Evolutionary conservation across 1,284 basidiomycete genomes (phyloP).

Genomic region (Leccinum cinnamomeum): DNA sequence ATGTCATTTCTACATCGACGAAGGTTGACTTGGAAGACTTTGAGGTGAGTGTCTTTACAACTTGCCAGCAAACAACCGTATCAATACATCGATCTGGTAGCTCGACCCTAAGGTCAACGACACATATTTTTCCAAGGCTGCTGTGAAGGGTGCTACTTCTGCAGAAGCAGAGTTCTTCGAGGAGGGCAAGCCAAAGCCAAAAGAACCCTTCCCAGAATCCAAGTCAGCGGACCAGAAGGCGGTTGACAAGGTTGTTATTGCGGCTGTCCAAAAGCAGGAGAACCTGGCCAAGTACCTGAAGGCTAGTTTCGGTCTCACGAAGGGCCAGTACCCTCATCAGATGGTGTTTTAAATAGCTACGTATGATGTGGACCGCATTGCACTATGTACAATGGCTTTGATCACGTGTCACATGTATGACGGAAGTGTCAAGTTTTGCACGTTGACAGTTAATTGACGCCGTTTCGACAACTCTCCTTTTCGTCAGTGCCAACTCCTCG

Average conservation of each 20-base stretch:
- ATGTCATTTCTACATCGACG: conserved; percentile 98
- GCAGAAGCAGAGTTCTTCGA: conserved; percentile 97
- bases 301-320: conserved; percentile 92
- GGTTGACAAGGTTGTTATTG: conserved; percentile 84
- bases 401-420: conserved; percentile 15
- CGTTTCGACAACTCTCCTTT: neutral
- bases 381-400: conserved; percentile 13
- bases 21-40: conserved; percentile 84
- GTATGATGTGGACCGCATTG: conserved; percentile 22
- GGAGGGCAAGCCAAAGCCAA: conserved; percentile 90
- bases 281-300: conserved; percentile 94
- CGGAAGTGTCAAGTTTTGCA: neutral
- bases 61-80: conserved; percentile 9
- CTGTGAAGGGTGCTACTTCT: conserved; percentile 65
- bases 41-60: conserved; percentile 49
- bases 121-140: conserved; percentile 89
- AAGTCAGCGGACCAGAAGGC: conserved; percentile 94
- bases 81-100: conserved; percentile 38
- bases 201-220: conserved; percentile 87
- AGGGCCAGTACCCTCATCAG: conserved; percentile 91
- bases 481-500: neutral
- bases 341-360: conserved; percentile 68
- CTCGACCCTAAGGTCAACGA: conserved; percentile 92
- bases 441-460: neutral
- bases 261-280: conserved; percentile 91